Evolutionary conservation across 352 stramenopile genomes (phyloP), one percentile per base, ranked within the genome.

Genomic region (Globisporangium acanthophoron): DNA sequence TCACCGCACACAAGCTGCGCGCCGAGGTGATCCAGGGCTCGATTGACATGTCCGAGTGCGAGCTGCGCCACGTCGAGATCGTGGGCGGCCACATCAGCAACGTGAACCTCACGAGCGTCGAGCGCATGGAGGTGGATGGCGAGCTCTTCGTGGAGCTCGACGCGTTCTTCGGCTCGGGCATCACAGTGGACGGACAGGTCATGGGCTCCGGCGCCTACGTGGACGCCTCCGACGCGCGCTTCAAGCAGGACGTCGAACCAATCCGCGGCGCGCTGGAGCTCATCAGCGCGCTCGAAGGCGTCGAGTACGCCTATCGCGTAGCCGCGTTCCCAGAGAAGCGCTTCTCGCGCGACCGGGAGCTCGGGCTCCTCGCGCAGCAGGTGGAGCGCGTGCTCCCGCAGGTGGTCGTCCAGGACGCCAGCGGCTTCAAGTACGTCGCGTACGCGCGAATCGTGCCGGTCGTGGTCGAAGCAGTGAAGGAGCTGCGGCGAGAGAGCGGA

Each of bases 171-270:
- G 87, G 89, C 20, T 78, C 85, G 11, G 74, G 81, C 11, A 80
- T 97, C 62, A 92, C 74, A 6, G 87, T 97, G 15, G 80, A 88
- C 57, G 90, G 90, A 6, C 84, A 89, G 56, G 88, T 97, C 20
- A 92, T 97, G 71, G 88, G 88, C 35, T 95, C 86, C 2, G 90
- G 90, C 7, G 87, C 90, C 1, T 97, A 97, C 56, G 79, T 97
- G 9, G 90, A 97, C 57, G 77, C 90, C n/a, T 96, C 85, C 0
- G 90, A 97, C 56, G 69, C 56, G 55, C 79, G 90, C n/a, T 95
- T 96, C 63, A 97, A 97, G 69, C 54, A 49, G 8, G 71, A 92
- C 46, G 64, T 96, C 20, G 61, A 67, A 20, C 54, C 69, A 5
- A 79, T 89, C n/a, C 33, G 9, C 21, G 66, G 85, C 41, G 69